Base-by-base conservation (phyloP, 2,329 filamentous ascomycete species). In the Bipolaris victoriae region DNA sequence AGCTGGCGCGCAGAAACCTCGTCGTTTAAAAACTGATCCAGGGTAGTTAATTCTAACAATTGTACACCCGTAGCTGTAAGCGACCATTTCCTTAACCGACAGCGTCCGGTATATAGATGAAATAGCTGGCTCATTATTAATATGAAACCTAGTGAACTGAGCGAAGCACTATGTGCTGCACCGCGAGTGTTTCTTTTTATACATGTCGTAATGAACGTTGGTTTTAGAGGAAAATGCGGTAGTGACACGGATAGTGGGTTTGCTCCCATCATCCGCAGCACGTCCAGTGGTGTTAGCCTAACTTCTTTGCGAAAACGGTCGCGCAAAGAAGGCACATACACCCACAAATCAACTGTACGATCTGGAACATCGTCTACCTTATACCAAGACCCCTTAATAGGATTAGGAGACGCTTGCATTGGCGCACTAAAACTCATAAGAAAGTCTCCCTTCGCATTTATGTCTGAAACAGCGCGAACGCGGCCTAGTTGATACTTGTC, bases 241-340 rank as follows among this genome's bases (percentile, higher is more conserved):
- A 35, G 10, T 16, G 20, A 24, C 20, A 37, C 22, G 18, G 13
- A n/a, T 18, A 40, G 35, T 36, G n/a, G 47, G 7, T 24, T 40
- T 49, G 36, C 47, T 31, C 36, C 20, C 5, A 31, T 7, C 6
- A 40, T 49, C 35, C 24, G 36, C 15, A 49, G 35, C 36, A 41
- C 24, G n/a, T 49, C 36, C 13, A 18, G 22, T 40, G 24, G 47
- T 49, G 36, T 40, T 20, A 49, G 22, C 22, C 47, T 49, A 18
- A 49, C 36, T 22, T 49, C 47, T 36, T 49, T n/a, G n/a, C 24
- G 15, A 39, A 49, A 15, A 24, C 47, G 36, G 22, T 49, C 47
- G 47, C 47, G 47, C 33, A 49, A 49, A 49, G 36, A 49, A 20
- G 37, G 48, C 48, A 50, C 37, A 43, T 50, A 50, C 4, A 50